Conservation (phyloP, 495 filamentous ascomycete genomes). For the Pseudoneurospora amorphoporcata region DNA sequence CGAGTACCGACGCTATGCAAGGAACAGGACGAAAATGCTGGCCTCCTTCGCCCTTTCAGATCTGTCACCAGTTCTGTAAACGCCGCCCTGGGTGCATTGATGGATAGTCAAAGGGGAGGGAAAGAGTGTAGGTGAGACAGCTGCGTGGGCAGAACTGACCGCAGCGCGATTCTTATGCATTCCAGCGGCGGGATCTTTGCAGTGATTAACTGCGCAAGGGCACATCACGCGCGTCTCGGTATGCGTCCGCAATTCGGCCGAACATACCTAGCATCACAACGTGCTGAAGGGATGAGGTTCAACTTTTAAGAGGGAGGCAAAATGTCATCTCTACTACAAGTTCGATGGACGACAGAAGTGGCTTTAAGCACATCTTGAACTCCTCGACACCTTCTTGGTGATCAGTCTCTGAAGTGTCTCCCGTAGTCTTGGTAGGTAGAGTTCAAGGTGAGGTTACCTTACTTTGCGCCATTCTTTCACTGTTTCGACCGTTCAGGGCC, state of each 20-base stretch:
- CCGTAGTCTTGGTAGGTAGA: neutral
- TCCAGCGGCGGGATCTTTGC: neutral
- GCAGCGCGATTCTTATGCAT: neutral
- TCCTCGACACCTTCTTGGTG: neutral
- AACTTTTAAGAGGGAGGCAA: neutral
- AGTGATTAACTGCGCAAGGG: neutral
- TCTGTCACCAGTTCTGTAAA: neutral
- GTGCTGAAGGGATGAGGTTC: neutral
- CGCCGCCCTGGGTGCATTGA: neutral
- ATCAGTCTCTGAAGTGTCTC: neutral
- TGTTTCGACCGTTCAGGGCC: neutral
- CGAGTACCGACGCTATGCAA: neutral
- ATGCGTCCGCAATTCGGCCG: neutral
- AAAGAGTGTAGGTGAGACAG: neutral
- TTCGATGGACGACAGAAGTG: neutral
- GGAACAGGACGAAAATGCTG: neutral
- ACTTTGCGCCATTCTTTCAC: neutral
- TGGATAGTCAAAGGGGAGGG: neutral
- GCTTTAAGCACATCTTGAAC: neutral
- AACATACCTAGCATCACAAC: neutral
- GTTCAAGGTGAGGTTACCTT: neutral
- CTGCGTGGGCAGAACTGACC: neutral
- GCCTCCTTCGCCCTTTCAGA: neutral
- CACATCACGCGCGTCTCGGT: neutral
- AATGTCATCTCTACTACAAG: neutral